These are phyloP conservation scores for Begonia fuchsioides DNA, from an alignment of 306 rosid species.

Conservation along the genomic window DNA sequence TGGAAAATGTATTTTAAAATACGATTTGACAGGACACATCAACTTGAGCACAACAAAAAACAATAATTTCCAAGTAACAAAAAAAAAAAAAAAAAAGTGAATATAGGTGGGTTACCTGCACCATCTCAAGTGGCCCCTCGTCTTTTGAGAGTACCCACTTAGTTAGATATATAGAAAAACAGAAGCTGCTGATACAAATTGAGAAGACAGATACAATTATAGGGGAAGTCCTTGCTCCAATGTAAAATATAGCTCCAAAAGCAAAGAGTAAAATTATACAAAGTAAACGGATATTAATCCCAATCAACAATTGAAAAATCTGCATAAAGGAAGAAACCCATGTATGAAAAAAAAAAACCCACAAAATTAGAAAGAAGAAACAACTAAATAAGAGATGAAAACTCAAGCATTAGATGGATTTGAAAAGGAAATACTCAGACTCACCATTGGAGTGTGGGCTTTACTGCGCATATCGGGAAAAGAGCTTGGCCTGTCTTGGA, in stretches of 20 bases:
- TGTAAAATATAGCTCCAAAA: conserved; percentile 60
- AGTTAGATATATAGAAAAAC: conserved; percentile 51
- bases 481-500: conserved; percentile 62
- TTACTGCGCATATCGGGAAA: conserved; percentile 91
- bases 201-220: conserved; percentile 79
- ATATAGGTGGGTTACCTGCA: conserved; percentile 34
- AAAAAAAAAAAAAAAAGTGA: too few relatives aligned
- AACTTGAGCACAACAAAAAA: too few relatives aligned
- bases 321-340: conserved; percentile 20
- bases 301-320: conserved; percentile 64
- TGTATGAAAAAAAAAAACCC: too few relatives aligned
- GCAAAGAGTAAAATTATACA: conserved; percentile 49
- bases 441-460: conserved; percentile 71
- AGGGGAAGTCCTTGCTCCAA: conserved; percentile 87
- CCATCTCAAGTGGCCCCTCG: conserved; percentile 99
- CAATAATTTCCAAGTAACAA: too few relatives aligned
- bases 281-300: conserved; percentile 64
- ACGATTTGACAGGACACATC: too few relatives aligned
- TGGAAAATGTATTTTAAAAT: too few relatives aligned
- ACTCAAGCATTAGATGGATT: background rate
- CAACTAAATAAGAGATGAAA: background rate
- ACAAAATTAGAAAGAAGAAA: background rate
- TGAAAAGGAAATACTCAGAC: conserved; percentile 5
- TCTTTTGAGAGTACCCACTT: conserved; percentile 98
- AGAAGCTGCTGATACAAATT: conserved; percentile 80